Base-by-base conservation (phyloP, 768 basidiomycete species). In the Lentinula edodes region DNA sequence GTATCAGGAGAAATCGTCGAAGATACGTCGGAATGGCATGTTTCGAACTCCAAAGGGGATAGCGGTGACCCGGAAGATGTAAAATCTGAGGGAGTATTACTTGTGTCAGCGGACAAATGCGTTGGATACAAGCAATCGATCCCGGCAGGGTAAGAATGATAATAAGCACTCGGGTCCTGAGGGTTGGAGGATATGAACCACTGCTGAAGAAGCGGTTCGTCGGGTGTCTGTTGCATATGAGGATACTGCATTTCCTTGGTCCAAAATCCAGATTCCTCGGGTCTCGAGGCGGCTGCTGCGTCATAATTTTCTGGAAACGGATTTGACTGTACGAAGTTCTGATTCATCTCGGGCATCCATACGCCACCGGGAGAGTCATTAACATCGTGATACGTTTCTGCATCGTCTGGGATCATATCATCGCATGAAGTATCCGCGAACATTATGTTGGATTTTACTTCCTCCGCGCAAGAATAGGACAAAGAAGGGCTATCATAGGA, bases 61-160 rank as follows among this genome's bases (percentile, higher is more conserved):
- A 59, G 34, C 42, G 58, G 58, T 35, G 58, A 59, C 16, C 50
- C 58, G 48, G 58, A 58, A 45, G 57, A 50, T 59, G 58, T 59
- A 51, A 59, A 59, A 59, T 59, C 58, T 59, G 58, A 59, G 58
- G 58, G 58, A 13, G 58, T 59, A 50, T 51, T 59, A 39, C 58
- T 35, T 35, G 38, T 51, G 42, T 46, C 46, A 50, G 32, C 45
- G 20, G 58, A 38, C 34, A 34, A n/a, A 51, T 59, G 32, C 13
- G 48, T 48, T 35, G 58, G 10, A 50, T 48, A 59, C 12, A 35
- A 59, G 46, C 45, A 35, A 50, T 7, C 58, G 32, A 41, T 36
- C 7, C 23, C 43, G 18, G 16, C 12, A 38, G 58, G 58, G 38
- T 59, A 59, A 18, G 18, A 48, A 35, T 45, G 45, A 51, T 59